phyloP scores from a whole-genome alignment of 192 early-diverging fungal species.

The Jimgerdemannia lactiflua region DNA sequence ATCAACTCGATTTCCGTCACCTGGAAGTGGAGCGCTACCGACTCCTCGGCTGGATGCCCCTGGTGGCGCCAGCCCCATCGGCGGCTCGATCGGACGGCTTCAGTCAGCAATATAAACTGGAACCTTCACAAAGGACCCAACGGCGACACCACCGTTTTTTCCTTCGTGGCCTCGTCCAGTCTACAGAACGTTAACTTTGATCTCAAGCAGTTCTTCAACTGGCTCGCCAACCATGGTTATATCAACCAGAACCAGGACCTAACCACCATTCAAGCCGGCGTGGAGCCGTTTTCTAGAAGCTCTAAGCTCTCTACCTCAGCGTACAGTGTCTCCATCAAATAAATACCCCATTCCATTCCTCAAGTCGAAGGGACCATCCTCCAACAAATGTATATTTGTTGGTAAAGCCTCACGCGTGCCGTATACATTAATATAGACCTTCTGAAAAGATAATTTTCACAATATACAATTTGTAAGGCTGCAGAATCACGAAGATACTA shows the following conservation, averaged over 20 bases:
- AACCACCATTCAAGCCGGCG: constrained; percentile 4
- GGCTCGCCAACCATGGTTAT: background rate
- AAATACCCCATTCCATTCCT: background rate
- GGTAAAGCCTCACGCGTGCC: too few relatives aligned
- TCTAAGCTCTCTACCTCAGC: background rate
- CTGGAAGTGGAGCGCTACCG: background rate
- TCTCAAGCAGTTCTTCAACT: constrained; percentile 1
- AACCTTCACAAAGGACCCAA: constrained; percentile 11
- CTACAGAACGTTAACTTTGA: constrained; percentile 1
- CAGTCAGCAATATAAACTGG: background rate
- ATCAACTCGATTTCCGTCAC: background rate
- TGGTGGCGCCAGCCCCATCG: background rate
- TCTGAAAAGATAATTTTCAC: too few relatives aligned
- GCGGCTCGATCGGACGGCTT: constrained; percentile 2
- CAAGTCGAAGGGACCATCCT: too few relatives aligned
- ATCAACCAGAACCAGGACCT: constrained; percentile 11
- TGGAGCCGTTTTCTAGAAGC: constrained; percentile 8
- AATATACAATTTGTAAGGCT: too few relatives aligned
- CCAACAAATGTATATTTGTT: too few relatives aligned
- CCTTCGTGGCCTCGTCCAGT: constrained; percentile 4
- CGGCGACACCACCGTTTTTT: constrained; percentile 5
- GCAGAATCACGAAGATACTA: too few relatives aligned
- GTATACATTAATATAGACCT: too few relatives aligned
- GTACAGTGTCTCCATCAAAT: constrained; percentile 8
- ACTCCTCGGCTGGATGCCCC: too few relatives aligned